Evolutionary conservation across 192 early-diverging fungal genomes (phyloP).

Genomic region (Powellomyces hirtus): DNA sequence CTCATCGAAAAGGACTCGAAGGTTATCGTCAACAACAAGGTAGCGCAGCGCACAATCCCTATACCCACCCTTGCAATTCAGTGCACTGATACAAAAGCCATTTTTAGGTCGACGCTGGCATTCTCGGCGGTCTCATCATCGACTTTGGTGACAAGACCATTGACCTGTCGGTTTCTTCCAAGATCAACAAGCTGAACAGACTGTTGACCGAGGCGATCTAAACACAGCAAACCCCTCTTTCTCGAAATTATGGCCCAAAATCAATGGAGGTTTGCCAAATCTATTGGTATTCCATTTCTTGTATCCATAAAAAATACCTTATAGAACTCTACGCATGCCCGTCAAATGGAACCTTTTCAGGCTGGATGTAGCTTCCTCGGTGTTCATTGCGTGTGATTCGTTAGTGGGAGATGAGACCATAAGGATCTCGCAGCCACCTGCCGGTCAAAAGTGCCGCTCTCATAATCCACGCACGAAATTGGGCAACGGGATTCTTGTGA

Average conservation of each 20-base stretch:
- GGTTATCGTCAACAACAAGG: slow-evolving; percentile 83
- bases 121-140: slow-evolving; percentile 94
- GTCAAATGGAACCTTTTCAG: too few species aligned
- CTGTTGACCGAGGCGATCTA: slow-evolving; percentile 69
- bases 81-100: too few species aligned
- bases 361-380: too few species aligned
- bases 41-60: slow-evolving; percentile 20
- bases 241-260: not conserved
- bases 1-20: slow-evolving; percentile 79
- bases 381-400: too few species aligned
- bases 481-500: too few species aligned
- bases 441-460: too few species aligned
- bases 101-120: slow-evolving; percentile 76
- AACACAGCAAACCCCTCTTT: not conserved
- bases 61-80: not conserved
- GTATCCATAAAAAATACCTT: not conserved
- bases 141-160: slow-evolving; percentile 98
- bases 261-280: too few species aligned
- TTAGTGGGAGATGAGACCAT: too few species aligned
- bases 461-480: too few species aligned
- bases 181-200: slow-evolving; percentile 94
- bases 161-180: slow-evolving; percentile 93
- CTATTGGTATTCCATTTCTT: too few species aligned
- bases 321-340: too few species aligned
- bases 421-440: too few species aligned